Evolutionary conservation across 805 yeast species (phyloP), one percentile per base, ranked within the genome.

Genomic region (Ogataea pini): DNA sequence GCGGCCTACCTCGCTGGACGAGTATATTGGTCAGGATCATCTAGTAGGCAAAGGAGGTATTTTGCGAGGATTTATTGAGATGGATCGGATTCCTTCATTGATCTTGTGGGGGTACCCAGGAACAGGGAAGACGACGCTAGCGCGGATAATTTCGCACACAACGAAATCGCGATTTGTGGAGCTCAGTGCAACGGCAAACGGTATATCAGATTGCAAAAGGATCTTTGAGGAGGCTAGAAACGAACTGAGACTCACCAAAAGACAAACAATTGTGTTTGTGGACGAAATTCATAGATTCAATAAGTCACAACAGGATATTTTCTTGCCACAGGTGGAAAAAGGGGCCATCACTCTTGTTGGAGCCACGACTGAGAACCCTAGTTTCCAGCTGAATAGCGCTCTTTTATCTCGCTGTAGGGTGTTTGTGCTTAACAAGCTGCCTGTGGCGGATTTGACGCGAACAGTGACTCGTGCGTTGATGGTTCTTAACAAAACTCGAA

Each of bases 301-400:
- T 55, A 85, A 86, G 51, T 73, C 82, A 0, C 99, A 94, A 61
- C 99, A 94, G 64, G 98, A 94, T 65, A 77, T 83, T 40, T 78
- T 95, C 40, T 70, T 94, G 33, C 94, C 96, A 0, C 83, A 80
- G 52, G 85, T 92, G 1, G 99, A 94, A 63, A 72, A 79, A 24
- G 98, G 98, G 2, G 81, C 81, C 45, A 80, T 91, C 37, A 80
- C 83, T 1, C 73, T 94, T 36, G 82, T 92, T 44, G 99, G 99
- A 4, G 97, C 98, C n/a, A 94, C 99, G 0, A 91, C 98, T 0
- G 99, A 94, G 63, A 94, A 94, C 62, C 97, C 97, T 3, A 82
- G 86, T 41, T 85, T 86, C 58, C 85, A 89, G 58, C 68, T 94
- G 36, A 83, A 90, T 51, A 80, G 85, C 46, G 97, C 98, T 0